Evolutionary conservation across 108 stramenopile genomes (phyloP), one percentile per base, ranked within the genome.

Genomic region (Pseudonitzschia pungens): DNA sequence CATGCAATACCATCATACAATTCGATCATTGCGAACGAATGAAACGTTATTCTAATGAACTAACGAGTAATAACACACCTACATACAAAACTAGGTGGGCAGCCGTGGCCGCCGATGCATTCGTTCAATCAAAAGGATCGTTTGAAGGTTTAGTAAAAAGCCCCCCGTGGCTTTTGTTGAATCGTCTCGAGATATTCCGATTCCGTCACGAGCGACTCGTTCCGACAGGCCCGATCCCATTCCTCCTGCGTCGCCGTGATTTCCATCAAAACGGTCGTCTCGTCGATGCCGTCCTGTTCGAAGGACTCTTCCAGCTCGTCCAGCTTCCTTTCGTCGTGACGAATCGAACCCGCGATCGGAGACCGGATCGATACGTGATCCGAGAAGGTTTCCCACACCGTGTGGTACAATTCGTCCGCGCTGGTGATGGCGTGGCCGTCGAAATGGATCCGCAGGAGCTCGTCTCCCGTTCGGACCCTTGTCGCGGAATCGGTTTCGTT

Each of bases 381-480:
- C 28, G 55, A 50, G 24, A 73, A 45, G 18, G 78, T 79, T 52
- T 79, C 72, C 78, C 78, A 79, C 24, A 79, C 59, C 24, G 78
- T 73, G 42, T 79, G 78, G 33, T 79, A 79, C 26, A 79, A 54
- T 28, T 79, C 78, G 54, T 79, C 78, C 3, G 78, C 78, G 26
- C 40, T 41, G n/a, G 78, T 73, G 18, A 73, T 79, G 5, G 57
- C 18, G 43, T 73, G 72, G 18, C 72, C 78, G 41, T 79, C 78
- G 56, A 72, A 79, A 6, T 79, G 53, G 5, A 79, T 73, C 18
- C 53, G 48, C 12, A 79, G 27, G 24, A 79, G 33, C 20, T 68
- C 68, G 42, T 79, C 68, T 12, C 68, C 72, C 14, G 12, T 4
- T 77, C 52, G 45, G 0, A 76, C 68, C 12, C n/a, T n/a, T n/a